Conservation (phyloP, 2,329 filamentous ascomycete genomes). For the Diaporthe destruens region DNA sequence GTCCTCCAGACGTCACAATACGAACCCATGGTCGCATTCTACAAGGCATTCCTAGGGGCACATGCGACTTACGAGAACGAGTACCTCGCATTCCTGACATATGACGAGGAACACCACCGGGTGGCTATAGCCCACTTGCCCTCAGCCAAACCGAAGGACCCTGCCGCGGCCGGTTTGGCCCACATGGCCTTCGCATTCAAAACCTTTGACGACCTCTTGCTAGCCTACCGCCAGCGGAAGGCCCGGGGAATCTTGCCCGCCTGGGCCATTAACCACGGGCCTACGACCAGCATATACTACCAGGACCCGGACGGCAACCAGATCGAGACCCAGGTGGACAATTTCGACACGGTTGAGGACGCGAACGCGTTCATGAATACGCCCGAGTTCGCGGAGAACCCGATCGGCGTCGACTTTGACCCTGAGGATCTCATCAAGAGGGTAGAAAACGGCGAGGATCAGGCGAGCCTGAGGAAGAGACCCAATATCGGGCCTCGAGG, state of each 20-base stretch:
- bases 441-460: slow-evolving; percentile 11
- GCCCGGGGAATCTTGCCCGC: slow-evolving; percentile 53
- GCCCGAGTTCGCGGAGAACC: slow-evolving; percentile 55
- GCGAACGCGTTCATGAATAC: slow-evolving; percentile 55
- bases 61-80: slow-evolving; percentile 46
- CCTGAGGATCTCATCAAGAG: slow-evolving; percentile 38
- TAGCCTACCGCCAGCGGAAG: slow-evolving; percentile 54
- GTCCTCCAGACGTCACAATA: slow-evolving; percentile 37
- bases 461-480: slow-evolving; percentile 23
- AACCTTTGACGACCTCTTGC: slow-evolving; percentile 52
- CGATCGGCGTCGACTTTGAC: slow-evolving; percentile 45
- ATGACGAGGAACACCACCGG: slow-evolving; percentile 63
- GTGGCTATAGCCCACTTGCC: slow-evolving; percentile 54
- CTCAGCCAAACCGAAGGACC: slow-evolving; percentile 43
- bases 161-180: slow-evolving; percentile 50
- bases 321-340: slow-evolving; percentile 61
- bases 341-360: slow-evolving; percentile 54
- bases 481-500: slow-evolving; percentile 1
- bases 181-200: slow-evolving; percentile 59
- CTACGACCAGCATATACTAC: slow-evolving; percentile 62
- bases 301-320: slow-evolving; percentile 62
- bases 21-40: slow-evolving; percentile 52
- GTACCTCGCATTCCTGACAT: slow-evolving; percentile 54
- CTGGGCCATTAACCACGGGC: slow-evolving; percentile 62
- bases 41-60: slow-evolving; percentile 54